Evolutionary conservation across 257 asterid species (phyloP), one percentile per base, ranked within the genome.

Genomic region (Rehmannia glutinosa): DNA sequence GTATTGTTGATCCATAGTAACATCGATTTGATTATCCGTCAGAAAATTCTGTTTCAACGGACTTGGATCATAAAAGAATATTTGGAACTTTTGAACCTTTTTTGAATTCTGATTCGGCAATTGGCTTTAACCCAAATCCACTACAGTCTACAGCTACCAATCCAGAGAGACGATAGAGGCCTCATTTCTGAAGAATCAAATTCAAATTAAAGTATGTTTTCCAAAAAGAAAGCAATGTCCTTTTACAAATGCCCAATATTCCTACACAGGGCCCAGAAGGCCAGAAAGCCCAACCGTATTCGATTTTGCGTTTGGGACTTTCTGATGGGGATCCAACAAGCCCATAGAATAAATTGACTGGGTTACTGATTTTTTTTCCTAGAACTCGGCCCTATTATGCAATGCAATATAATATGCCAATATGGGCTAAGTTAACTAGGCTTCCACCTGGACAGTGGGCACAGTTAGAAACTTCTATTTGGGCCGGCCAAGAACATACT

Each of bases 21-120:
- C n/a, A n/a, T n/a, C n/a, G n/a, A n/a, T n/a, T n/a, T n/a, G n/a
- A n/a, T n/a, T n/a, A n/a, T n/a, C n/a, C n/a, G n/a, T n/a, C n/a
- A n/a, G n/a, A n/a, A n/a, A n/a, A n/a, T n/a, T n/a, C n/a, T n/a
- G 33, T 47, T 64, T 47, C 45, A 67, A 66, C 52, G 72, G 53
- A 38, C 20, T 11, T 13, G 1, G 16, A 6, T 47, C 20, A 59
- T 32, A 46, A 66, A 35, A 24, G 62, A 49, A 59, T 47, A 32
- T 69, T 8, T 15, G 6, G 56, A n/a, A n/a, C n/a, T n/a, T n/a
- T n/a, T n/a, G 74, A 54, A 19, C 24, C 35, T 42, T 54, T 28
- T 1, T 50, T 60, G 60, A 57, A 33, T 43, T 45, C 21, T 69
- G 52, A 17, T 46, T 11, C 49, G 45, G 59, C 66, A 6, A 32